Evolutionary conservation across 2,329 filamentous ascomycete genomes (phyloP).

Genomic region (Neofusicoccum sp.): DNA sequence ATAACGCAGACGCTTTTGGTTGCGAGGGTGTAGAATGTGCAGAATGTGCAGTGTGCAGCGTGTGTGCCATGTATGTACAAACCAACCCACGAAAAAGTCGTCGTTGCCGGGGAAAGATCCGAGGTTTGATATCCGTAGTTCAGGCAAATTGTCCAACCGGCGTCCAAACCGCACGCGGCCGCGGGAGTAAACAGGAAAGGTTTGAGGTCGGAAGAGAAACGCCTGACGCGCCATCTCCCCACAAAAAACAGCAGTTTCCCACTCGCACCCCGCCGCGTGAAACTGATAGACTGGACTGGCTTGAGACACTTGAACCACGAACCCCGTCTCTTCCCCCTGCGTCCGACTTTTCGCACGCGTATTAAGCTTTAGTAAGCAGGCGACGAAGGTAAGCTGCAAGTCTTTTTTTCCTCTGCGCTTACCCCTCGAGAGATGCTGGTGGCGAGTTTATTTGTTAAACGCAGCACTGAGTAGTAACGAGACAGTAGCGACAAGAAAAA

Average conservation of each 20-base stretch:
- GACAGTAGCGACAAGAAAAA: too few species aligned
- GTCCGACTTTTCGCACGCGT: neutral
- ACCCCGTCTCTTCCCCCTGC: neutral
- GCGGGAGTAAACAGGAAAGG: neutral
- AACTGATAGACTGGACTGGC: too few species aligned
- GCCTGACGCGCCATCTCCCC: neutral
- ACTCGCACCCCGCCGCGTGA: neutral
- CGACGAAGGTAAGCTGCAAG: neutral
- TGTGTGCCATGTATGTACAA: neutral
- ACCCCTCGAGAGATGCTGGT: too few species aligned
- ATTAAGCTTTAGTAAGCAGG: constrained; percentile 7
- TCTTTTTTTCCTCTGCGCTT: too few species aligned
- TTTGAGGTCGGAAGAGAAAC: neutral
- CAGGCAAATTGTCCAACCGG: too few species aligned
- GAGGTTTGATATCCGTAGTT: too few species aligned
- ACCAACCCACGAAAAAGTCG: neutral
- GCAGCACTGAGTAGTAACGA: neutral
- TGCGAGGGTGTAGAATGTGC: too few species aligned
- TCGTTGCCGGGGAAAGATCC: neutral
- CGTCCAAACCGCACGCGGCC: too few species aligned
- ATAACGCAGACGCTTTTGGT: too few species aligned
- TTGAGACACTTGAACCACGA: too few species aligned
- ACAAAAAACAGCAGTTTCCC: too few species aligned
- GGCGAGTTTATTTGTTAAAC: neutral
- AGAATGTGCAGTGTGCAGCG: neutral